Conservation (phyloP, 202 grass and related monocot species). For the Digitaria exilis region DNA sequence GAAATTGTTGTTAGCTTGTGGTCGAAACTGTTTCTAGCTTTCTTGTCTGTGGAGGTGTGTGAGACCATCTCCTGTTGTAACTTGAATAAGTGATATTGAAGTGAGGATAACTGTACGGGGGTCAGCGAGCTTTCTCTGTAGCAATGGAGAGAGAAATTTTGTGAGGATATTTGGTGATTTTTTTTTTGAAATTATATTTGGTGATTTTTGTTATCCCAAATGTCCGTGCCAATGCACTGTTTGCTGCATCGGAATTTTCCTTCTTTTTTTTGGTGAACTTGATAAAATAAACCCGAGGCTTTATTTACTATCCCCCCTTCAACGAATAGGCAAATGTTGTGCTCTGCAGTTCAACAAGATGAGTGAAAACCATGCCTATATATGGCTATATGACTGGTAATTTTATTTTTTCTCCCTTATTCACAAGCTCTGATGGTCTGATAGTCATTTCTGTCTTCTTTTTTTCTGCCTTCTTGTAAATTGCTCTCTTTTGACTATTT, state of each 20-base stretch:
- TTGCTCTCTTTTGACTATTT: not conserved
- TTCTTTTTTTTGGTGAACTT: not conserved
- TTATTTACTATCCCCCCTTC: too few relatives aligned
- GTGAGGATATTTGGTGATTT: conserved; percentile 25
- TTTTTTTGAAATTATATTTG: conserved; percentile 24
- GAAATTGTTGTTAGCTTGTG: not conserved
- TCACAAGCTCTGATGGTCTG: not conserved
- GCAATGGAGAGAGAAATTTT: conserved; percentile 1
- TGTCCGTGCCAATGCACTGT: not conserved
- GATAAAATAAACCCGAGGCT: not conserved
- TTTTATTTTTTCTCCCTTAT: not conserved
- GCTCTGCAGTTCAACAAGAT: not conserved
- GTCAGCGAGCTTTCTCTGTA: not conserved
- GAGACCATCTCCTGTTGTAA: not conserved
- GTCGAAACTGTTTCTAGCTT: not conserved
- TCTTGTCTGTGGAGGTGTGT: not conserved
- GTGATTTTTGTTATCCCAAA: conserved; percentile 25
- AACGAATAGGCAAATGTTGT: not conserved
- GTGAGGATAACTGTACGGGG: not conserved
- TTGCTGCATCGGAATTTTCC: conserved; percentile 6
- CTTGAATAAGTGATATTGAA: conserved; percentile 10
- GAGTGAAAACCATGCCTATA: not conserved
- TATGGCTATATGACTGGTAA: not conserved
- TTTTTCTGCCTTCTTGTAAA: not conserved
- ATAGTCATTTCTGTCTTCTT: not conserved